A percentile compares a stretch with the other conserved stretches of the same genome.
Evolutionary conservation across 257 asterid species (phyloP).

Genomic region (Gentiana straminea): DNA sequence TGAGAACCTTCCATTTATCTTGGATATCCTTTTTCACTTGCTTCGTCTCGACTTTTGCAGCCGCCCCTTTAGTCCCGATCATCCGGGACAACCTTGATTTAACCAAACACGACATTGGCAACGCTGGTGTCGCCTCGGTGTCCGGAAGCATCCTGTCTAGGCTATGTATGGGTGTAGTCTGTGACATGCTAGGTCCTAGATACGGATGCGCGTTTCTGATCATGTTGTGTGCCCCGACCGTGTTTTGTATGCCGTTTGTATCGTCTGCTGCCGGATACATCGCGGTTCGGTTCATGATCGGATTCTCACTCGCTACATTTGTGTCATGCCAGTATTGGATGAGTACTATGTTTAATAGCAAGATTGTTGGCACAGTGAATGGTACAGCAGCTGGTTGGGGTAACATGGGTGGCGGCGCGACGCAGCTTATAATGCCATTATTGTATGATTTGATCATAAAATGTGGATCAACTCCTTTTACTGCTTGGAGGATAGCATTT

Average conservation of each 20-base stretch:
- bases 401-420: conserved; percentile 50
- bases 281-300: conserved; percentile 46
- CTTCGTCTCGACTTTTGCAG: conserved; percentile 57
- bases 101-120: conserved; percentile 42
- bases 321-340: conserved; percentile 59
- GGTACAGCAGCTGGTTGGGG: conserved; percentile 63
- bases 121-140: conserved; percentile 58
- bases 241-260: conserved; percentile 36
- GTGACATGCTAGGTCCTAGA: conserved; percentile 47
- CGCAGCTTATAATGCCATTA: conserved; percentile 53
- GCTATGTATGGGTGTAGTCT: conserved; percentile 49
- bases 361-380: conserved; percentile 40
- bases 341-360: conserved; percentile 37
- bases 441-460: conserved; percentile 23
- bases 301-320: conserved; percentile 47
- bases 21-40: conserved; percentile 70
- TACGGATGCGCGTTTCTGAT: conserved; percentile 55
- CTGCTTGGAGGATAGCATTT: conserved; percentile 55
- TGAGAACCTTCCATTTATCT: conserved; percentile 57
- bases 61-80: conserved; percentile 58
- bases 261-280: conserved; percentile 32
- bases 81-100: conserved; percentile 49
- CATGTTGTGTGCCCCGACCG: conserved; percentile 41
- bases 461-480: conserved; percentile 35
- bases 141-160: conserved; percentile 57